Evolutionary conservation across 805 yeast genomes (phyloP).

Genomic region (Wickerhamomyces strasburgensis): DNA sequence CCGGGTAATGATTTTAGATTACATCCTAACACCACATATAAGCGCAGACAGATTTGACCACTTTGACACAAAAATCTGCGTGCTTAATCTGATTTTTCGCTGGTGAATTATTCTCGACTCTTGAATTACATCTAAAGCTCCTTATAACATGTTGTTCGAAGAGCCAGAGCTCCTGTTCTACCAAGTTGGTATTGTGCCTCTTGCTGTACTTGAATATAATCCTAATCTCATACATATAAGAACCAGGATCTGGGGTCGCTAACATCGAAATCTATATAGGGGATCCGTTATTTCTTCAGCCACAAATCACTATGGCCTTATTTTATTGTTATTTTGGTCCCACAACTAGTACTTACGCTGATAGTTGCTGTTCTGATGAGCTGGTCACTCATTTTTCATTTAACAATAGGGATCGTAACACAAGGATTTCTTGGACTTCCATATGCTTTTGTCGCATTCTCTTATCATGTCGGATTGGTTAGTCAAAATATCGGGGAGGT

Average conservation of each 20-base stretch:
- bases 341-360: not conserved
- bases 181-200: not conserved
- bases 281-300: not conserved
- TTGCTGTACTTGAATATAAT: too few species aligned
- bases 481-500: not conserved
- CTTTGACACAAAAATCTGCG: too few species aligned
- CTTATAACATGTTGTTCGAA: not conserved
- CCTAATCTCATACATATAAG: not conserved
- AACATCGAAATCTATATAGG: not conserved
- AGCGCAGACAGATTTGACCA: too few species aligned
- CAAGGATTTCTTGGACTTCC: not conserved
- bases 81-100: too few species aligned
- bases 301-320: not conserved
- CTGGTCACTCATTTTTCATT: not conserved
- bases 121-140: too few species aligned
- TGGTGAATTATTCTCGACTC: too few species aligned
- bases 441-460: not conserved
- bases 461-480: not conserved
- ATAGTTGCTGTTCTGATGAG: not conserved
- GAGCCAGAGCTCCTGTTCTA: not conserved
- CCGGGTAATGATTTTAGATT: not conserved
- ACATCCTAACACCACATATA: not conserved
- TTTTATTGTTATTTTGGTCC: not conserved
- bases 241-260: too few species aligned
- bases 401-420: not conserved